Conservation (phyloP, 129 eudicot genomes). For the Oenanthe sinensis region DNA sequence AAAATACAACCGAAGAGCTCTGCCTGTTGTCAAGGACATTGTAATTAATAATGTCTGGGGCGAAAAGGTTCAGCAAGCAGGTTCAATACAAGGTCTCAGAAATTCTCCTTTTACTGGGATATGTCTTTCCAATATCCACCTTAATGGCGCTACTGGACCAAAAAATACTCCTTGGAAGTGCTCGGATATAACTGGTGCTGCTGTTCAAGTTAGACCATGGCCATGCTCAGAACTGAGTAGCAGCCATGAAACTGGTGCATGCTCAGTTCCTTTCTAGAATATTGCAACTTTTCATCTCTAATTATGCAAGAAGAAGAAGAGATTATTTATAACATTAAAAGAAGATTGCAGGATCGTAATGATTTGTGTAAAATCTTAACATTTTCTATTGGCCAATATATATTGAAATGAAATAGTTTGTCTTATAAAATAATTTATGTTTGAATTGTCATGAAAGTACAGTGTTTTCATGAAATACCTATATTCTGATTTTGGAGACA, state of each 20-base stretch:
- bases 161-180: conserved; percentile 57
- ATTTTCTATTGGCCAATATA: background rate
- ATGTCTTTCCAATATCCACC: conserved; percentile 56
- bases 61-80: conserved; percentile 56
- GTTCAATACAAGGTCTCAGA: conserved; percentile 59
- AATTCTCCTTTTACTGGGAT: conserved; percentile 60
- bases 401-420: background rate
- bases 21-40: conserved; percentile 51
- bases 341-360: background rate
- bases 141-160: conserved; percentile 29
- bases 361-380: background rate
- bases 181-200: conserved; percentile 66
- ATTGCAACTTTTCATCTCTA: conserved; percentile 5
- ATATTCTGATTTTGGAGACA: no score
- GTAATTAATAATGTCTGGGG: conserved; percentile 53
- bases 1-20: conserved; percentile 46
- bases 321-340: no score
- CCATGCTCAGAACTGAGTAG: conserved; percentile 65
- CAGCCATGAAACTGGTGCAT: conserved; percentile 31
- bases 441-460: background rate
- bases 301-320: background rate
- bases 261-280: conserved; percentile 35
- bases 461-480: background rate
- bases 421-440: background rate
- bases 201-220: conserved; percentile 72